Percentiles rank a stretch among this genome's conserved stretches.
These are phyloP conservation scores for Psidium friedrichsthalianum DNA, from an alignment of 345 rosid genomes.

Conservation along the genomic window DNA sequence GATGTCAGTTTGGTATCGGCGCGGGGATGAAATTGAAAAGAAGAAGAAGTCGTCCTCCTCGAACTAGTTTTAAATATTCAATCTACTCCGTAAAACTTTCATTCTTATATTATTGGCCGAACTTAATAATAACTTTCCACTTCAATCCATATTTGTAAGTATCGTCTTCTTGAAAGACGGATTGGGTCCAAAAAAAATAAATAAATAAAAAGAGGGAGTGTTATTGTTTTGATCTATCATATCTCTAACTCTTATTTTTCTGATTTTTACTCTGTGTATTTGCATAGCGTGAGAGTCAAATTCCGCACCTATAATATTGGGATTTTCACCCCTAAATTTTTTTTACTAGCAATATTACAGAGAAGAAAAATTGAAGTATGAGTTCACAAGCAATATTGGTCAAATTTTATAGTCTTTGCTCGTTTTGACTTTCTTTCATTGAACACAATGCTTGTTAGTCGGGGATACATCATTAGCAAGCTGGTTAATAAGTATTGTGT, in stretches of 20 bases:
- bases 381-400: neutral
- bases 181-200: neutral
- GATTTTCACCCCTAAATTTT: no score
- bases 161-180: neutral
- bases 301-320: no score
- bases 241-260: no score
- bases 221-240: no score
- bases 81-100: neutral
- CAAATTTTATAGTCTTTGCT: neutral
- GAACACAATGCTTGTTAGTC: neutral
- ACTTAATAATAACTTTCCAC: neutral
- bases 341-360: neutral
- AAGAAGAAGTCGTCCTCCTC: no score
- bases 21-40: neutral
- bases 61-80: neutral
- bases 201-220: neutral
- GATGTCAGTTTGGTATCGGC: neutral
- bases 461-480: no score
- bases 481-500: no score
- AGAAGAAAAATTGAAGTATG: neutral
- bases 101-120: neutral
- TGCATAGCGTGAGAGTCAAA: no score
- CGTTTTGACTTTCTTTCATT: neutral
- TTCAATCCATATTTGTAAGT: neutral
- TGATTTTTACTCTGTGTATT: no score